Conservation (phyloP, 257 asterid genomes). For the Rhazya stricta region DNA sequence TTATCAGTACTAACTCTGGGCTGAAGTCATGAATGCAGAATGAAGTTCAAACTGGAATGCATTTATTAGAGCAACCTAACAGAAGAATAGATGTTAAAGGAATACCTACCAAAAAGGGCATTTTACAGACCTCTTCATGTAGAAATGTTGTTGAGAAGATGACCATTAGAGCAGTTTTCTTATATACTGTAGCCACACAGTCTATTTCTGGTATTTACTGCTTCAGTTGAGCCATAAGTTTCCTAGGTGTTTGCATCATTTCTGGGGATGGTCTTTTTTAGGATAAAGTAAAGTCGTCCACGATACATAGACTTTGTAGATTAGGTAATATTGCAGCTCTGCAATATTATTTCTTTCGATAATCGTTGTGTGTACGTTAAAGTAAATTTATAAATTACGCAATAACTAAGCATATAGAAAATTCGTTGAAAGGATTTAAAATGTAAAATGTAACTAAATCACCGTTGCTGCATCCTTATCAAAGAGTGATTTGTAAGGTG, state of each 20-base stretch:
- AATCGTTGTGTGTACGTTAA: too few species aligned
- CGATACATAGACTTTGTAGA: background rate
- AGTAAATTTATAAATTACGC: too few species aligned
- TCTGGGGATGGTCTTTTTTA: background rate
- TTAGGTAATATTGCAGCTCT: too few species aligned
- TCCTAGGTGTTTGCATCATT: too few species aligned
- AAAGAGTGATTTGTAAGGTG: too few species aligned
- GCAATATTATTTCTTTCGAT: too few species aligned
- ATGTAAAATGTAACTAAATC: too few species aligned
- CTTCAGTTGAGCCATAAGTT: too few species aligned
- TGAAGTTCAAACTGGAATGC: background rate
- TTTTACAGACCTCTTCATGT: background rate
- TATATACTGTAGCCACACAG: background rate
- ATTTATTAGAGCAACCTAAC: background rate
- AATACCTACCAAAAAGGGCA: background rate
- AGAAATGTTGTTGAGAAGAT: background rate
- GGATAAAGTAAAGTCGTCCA: background rate
- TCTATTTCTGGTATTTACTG: background rate
- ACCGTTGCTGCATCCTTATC: too few species aligned
- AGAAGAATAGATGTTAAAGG: background rate
- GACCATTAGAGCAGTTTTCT: background rate
- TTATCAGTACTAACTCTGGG: background rate
- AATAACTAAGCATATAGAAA: too few species aligned
- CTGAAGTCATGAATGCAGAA: background rate
- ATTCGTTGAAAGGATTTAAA: too few species aligned